Evolutionary conservation across 2,329 filamentous ascomycete species (phyloP).

Genomic region (Talaromyces albobiverticillius): DNA sequence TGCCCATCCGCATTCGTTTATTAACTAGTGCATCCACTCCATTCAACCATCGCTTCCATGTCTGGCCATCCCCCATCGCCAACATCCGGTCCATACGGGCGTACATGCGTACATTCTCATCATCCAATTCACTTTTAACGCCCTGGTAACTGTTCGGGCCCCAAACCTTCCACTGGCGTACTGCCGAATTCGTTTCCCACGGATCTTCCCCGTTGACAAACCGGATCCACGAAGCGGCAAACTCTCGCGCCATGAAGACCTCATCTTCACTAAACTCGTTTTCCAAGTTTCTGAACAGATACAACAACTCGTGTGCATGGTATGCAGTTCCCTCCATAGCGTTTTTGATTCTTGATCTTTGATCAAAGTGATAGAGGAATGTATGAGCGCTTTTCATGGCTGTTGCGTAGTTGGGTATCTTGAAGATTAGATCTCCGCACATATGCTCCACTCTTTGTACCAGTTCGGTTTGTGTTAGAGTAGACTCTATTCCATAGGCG

Average conservation of each 20-base stretch:
- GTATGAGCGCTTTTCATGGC: constrained; percentile 2
- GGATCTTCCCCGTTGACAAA: constrained; percentile 22
- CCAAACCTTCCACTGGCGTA: constrained; percentile 23
- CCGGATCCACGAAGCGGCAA: constrained; percentile 23
- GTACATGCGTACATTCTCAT: constrained; percentile 21
- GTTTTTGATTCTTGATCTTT: constrained; percentile 23
- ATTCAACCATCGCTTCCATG: constrained; percentile 21
- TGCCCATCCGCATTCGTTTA: constrained; percentile 20
- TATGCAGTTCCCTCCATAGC: constrained; percentile 24
- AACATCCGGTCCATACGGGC: constrained; percentile 21
- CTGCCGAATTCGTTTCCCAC: constrained; percentile 14
- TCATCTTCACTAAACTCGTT: constrained; percentile 21
- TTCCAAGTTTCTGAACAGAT: constrained; percentile 23
- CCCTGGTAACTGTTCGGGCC: constrained; percentile 17
- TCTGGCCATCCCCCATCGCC: constrained; percentile 17
- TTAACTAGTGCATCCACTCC: constrained; percentile 24
- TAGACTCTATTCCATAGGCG: constrained; percentile 19
- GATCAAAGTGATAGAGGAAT: constrained; percentile 27
- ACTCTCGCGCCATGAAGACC: constrained; percentile 18
- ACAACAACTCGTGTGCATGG: constrained; percentile 26
- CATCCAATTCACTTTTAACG: constrained; percentile 21
- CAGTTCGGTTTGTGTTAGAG: constrained; percentile 14
- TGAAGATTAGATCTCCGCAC: constrained; percentile 25
- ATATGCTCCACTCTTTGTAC: constrained; percentile 23
- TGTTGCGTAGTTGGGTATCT: constrained; percentile 23